Evolutionary conservation across 768 basidiomycete species (phyloP).

Genomic region (Daedaleopsis nitida): DNA sequence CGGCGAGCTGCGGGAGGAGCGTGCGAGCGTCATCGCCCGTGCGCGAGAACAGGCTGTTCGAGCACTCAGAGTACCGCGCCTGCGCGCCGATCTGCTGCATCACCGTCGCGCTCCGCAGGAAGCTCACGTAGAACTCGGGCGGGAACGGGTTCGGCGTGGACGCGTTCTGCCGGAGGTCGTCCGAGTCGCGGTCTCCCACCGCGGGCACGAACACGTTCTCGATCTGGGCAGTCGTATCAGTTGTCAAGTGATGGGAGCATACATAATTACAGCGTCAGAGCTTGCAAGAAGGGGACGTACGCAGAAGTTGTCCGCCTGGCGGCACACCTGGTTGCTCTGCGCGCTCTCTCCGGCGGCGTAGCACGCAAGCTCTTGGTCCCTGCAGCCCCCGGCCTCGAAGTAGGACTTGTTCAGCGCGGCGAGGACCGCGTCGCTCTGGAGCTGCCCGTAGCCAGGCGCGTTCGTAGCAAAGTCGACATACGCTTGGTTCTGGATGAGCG

Average conservation of each 20-base stretch:
- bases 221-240: conserved; percentile 36
- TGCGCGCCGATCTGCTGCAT: conserved; percentile 52
- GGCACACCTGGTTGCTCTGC: conserved; percentile 52
- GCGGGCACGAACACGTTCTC: conserved; percentile 52
- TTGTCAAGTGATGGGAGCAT: too few relatives aligned
- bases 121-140: conserved; percentile 55
- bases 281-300: conserved; percentile 36
- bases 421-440: conserved; percentile 50
- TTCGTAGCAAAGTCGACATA: conserved; percentile 61
- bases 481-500: conserved; percentile 61
- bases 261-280: not conserved
- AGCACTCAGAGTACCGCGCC: conserved; percentile 49
- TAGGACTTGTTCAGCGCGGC: conserved; percentile 49
- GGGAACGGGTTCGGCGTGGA: conserved; percentile 49
- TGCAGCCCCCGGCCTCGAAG: conserved; percentile 51
- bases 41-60: conserved; percentile 41
- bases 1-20: conserved; percentile 50
- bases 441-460: conserved; percentile 68
- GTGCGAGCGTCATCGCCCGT: conserved; percentile 69
- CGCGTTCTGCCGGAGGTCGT: conserved; percentile 61
- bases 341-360: conserved; percentile 52
- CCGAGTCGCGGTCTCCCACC: conserved; percentile 51
- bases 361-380: conserved; percentile 56
- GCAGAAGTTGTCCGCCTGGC: conserved; percentile 54
- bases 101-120: conserved; percentile 41